Percentiles rank a stretch among this genome's conserved stretches.
These are phyloP conservation scores for Termitomyces titanicus DNA, from an alignment of 768 basidiomycete genomes.

Conservation along the genomic window DNA sequence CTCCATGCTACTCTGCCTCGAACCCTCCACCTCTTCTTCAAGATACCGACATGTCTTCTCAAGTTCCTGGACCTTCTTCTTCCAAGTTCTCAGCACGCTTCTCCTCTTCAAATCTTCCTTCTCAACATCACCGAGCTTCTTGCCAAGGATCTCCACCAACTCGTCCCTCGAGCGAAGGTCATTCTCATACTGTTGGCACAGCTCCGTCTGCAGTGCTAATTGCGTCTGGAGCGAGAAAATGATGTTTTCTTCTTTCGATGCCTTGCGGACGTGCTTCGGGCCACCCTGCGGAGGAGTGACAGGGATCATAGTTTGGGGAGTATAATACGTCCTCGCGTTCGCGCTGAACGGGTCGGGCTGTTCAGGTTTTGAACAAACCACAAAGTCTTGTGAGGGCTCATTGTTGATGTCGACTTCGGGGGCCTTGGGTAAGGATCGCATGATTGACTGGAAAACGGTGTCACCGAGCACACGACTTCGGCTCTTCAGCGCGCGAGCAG, in stretches of 20 bases:
- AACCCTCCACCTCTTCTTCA: constrained; percentile 87
- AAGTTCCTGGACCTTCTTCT: constrained; percentile 73
- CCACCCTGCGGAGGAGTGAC: constrained; percentile 53
- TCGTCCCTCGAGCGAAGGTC: constrained; percentile 75
- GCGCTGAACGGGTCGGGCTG: constrained; percentile 73
- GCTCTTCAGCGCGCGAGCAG: constrained; percentile 27
- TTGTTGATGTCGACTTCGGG: constrained; percentile 70
- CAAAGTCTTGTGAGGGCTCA: constrained; percentile 42
- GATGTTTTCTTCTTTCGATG: constrained; percentile 67
- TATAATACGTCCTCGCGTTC: constrained; percentile 73
- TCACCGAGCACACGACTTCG: constrained; percentile 60
- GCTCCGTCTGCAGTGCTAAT: constrained; percentile 67
- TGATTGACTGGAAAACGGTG: constrained; percentile 58
- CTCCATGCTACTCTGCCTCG: constrained; percentile 77
- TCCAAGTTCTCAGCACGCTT: constrained; percentile 54
- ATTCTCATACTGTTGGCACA: constrained; percentile 73
- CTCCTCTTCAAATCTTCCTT: constrained; percentile 62
- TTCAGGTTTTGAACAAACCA: constrained; percentile 39
- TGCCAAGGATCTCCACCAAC: constrained; percentile 56
- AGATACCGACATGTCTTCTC: constrained; percentile 62
- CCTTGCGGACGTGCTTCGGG: constrained; percentile 46
- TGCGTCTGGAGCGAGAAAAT: constrained; percentile 75
- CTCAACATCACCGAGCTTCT: constrained; percentile 52
- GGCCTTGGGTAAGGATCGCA: constrained; percentile 32
- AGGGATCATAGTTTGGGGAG: constrained; percentile 70